phyloP scores from a whole-genome alignment of 192 early-diverging fungal species.

The Spinellus fusiger region DNA sequence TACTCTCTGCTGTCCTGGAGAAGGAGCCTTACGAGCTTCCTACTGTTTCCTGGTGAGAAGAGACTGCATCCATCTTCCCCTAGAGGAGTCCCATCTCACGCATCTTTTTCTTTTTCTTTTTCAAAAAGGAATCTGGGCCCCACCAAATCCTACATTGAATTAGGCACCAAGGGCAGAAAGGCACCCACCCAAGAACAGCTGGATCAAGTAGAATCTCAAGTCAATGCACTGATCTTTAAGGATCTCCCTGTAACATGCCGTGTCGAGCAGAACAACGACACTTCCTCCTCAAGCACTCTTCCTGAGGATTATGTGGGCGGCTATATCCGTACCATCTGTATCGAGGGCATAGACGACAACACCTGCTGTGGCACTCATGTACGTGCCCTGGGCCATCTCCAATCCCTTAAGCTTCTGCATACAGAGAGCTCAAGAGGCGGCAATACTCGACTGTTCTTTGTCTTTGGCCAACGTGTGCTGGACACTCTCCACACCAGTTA shows the following conservation, averaged over 20 bases:
- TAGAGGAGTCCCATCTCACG: too few relatives aligned
- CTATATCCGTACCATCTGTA: constrained; percentile 41
- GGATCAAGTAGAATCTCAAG: constrained; percentile 40
- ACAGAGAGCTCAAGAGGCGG: constrained; percentile 59
- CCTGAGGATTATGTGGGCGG: constrained; percentile 47
- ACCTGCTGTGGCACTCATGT: constrained; percentile 78
- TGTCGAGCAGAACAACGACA: constrained; percentile 29
- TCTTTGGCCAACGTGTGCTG: constrained; percentile 56
- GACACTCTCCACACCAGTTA: constrained; percentile 32
- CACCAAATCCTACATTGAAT: constrained; percentile 53
- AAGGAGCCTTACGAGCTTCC: constrained; percentile 48
- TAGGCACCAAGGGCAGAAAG: constrained; percentile 31
- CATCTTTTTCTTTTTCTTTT: constrained; percentile 1
- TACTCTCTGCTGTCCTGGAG: constrained; percentile 63
- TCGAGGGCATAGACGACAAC: constrained; percentile 49
- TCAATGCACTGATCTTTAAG: constrained; percentile 52
- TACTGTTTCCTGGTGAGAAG: constrained; percentile 58
- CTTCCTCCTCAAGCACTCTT: constrained; percentile 42
- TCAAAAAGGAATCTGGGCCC: constrained; percentile 45
- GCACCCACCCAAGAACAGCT: constrained; percentile 36
- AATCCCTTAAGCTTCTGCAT: constrained; percentile 57
- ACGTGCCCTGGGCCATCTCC: constrained; percentile 50
- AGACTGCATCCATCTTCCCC: too few relatives aligned
- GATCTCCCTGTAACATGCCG: constrained; percentile 36
- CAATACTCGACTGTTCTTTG: constrained; percentile 63